Evolutionary conservation across 768 basidiomycete species (phyloP), one percentile per base, ranked within the genome.

Genomic region (Hydnomerulius pinastri): DNA sequence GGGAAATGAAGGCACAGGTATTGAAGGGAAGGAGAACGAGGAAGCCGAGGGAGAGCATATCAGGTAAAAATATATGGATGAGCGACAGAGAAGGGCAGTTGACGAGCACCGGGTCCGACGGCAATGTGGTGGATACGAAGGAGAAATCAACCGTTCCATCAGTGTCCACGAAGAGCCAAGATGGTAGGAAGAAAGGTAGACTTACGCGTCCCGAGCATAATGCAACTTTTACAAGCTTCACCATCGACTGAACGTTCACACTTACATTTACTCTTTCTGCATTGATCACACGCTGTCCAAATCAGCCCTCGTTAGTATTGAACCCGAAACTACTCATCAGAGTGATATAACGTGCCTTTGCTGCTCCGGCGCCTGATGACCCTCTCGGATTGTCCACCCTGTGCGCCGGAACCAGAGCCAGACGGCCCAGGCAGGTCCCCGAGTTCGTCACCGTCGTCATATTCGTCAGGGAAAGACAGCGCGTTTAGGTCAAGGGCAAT

Each of bases 251-350:
- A 53, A 29, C 87, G 82, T 69, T 92, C 91, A 68, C 91, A 92
- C 70, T 92, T 92, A 75, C 91, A 92, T 63, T 92, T 92, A 62
- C 84, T 87, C 68, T 92, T 92, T 48, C 90, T 81, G 67, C 91
- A 92, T 61, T 92, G 89, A 69, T 92, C 90, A 71, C 90, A 93
- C 20, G 91, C 90, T 87, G 56, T 13, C 6, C 24, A 11, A 35
- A 30, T 39, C 13, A 10, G 25, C 18, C 9, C 5, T 8, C 11
- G 4, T 25, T 30, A n/a, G 36, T 9, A n/a, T 1, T 18, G 27
- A 4, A 1, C 12, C 20, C 15, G 5, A 24, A 9, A 21, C 28
- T 23, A 43, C 27, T 48, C 6, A 30, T 32, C 42, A 12, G 38
- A 40, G 8, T 39, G 43, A 13, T 40, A 48, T 13, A 35, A 67